A percentile compares a stretch with the other conserved stretches of the same genome.
These are phyloP conservation scores for Mikania micrantha DNA, from an alignment of 129 eudicot species.

Conservation along the genomic window DNA sequence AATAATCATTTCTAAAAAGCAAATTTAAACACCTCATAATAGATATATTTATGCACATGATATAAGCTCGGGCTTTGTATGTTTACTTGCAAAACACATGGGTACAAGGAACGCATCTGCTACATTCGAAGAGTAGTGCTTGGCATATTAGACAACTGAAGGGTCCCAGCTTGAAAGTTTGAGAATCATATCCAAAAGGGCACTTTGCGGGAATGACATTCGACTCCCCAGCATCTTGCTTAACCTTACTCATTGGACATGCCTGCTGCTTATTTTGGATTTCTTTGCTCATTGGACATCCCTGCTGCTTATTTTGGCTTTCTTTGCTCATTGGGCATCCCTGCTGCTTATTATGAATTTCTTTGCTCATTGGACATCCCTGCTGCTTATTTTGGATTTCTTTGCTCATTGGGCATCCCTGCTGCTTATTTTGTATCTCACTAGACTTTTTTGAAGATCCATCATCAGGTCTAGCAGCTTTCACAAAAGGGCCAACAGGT, in stretches of 20 bases:
- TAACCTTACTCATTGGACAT: slow-evolving; percentile 42
- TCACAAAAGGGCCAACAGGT: slow-evolving; percentile 85
- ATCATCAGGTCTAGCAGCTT: slow-evolving; percentile 87
- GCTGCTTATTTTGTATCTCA: slow-evolving; percentile 59
- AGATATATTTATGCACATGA: background rate
- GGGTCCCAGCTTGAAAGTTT: slow-evolving; percentile 83
- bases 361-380: slow-evolving; percentile 44
- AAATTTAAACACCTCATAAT: slow-evolving; percentile 14
- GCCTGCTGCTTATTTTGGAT: slow-evolving; percentile 46
- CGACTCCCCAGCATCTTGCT: slow-evolving; percentile 47
- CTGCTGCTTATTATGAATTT: slow-evolving; percentile 49
- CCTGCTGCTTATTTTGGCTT: slow-evolving; percentile 50
- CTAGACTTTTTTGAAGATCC: slow-evolving; percentile 52
- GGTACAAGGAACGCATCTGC: slow-evolving; percentile 87
- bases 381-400: slow-evolving; percentile 61
- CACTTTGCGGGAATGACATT: slow-evolving; percentile 57
- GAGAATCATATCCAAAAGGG: slow-evolving; percentile 93
- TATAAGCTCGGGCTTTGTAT: background rate
- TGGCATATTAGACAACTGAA: slow-evolving; percentile 92
- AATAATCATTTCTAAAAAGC: slow-evolving; percentile 1
- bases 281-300: slow-evolving; percentile 44
- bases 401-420: slow-evolving; percentile 39
- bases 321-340: slow-evolving; percentile 46
- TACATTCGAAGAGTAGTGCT: slow-evolving; percentile 80
- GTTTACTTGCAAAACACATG: slow-evolving; percentile 94